Evolutionary conservation across 306 rosid species (phyloP).

Genomic region (Mucuna pruriens): DNA sequence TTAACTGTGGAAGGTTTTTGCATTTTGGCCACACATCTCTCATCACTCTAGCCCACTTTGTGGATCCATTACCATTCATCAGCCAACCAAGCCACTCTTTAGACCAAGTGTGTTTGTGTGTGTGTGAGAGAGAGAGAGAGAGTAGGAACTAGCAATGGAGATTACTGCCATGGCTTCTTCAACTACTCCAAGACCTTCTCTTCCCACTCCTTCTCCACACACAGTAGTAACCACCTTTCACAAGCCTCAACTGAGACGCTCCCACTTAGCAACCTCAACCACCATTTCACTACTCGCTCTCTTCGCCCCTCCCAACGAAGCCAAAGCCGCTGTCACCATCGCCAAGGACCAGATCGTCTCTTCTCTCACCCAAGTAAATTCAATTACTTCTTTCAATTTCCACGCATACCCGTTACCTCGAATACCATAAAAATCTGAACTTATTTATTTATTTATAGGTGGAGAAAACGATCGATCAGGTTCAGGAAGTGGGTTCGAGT

Average conservation of each 20-base stretch:
- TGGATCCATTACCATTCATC: not conserved
- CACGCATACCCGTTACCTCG: constrained; percentile 10
- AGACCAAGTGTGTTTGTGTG: no score
- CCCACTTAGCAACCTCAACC: constrained; percentile 62
- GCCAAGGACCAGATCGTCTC: constrained; percentile 83
- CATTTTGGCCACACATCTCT: constrained; percentile 56
- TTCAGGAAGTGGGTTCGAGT: constrained; percentile 74
- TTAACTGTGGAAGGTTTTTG: not conserved
- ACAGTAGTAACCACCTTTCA: constrained; percentile 32
- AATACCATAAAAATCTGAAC: not conserved
- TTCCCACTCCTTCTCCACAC: constrained; percentile 44
- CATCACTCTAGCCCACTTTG: constrained; percentile 36
- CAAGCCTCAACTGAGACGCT: constrained; percentile 53
- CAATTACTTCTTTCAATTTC: not conserved
- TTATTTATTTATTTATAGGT: constrained; percentile 46
- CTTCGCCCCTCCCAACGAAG: constrained; percentile 64
- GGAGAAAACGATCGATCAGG: constrained; percentile 82
- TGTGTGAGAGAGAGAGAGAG: not conserved
- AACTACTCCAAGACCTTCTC: constrained; percentile 45
- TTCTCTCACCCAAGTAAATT: constrained; percentile 70
- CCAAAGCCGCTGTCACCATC: constrained; percentile 73
- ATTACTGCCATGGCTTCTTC: constrained; percentile 69
- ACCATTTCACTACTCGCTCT: constrained; percentile 76
- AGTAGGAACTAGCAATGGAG: constrained; percentile 55
- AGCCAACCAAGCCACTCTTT: no score